Evolutionary conservation across 306 rosid genomes (phyloP).

Genomic region (Corylus avellana): DNA sequence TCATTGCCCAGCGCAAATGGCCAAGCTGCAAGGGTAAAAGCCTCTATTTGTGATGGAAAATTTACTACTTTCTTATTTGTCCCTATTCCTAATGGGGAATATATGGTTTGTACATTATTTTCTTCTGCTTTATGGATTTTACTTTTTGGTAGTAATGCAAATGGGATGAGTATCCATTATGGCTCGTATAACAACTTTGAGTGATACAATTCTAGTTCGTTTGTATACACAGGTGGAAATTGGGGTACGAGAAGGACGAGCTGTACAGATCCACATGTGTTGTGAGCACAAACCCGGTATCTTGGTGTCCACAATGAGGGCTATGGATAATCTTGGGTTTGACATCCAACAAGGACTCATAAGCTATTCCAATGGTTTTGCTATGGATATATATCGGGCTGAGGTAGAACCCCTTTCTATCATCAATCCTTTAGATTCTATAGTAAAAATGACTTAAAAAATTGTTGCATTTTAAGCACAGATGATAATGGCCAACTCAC

Average conservation of each 20-base stretch:
- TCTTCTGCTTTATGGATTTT: background rate
- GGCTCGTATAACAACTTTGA: background rate
- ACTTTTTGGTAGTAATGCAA: background rate
- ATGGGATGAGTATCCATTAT: too few relatives aligned
- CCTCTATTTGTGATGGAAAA: constrained; percentile 12
- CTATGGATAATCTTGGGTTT: constrained; percentile 79
- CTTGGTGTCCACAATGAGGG: constrained; percentile 86
- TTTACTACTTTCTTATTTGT: background rate
- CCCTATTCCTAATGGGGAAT: background rate
- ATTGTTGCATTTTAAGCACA: background rate
- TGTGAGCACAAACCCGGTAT: constrained; percentile 79
- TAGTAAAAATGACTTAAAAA: background rate
- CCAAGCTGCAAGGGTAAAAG: constrained; percentile 82
- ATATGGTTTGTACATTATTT: background rate
- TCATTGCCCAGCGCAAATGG: constrained; percentile 64
- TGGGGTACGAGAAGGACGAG: constrained; percentile 74
- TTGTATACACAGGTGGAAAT: constrained; percentile 65
- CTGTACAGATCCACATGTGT: constrained; percentile 91
- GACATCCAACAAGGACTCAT: constrained; percentile 93
- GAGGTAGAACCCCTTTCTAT: constrained; percentile 51
- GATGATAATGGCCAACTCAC: constrained; percentile 14
- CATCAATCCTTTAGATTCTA: background rate
- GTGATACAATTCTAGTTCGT: background rate
- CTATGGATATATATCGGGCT: constrained; percentile 81
- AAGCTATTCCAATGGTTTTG: constrained; percentile 94